Conservation (phyloP, 495 filamentous ascomycete species). For the Penicillium paradoxum region DNA sequence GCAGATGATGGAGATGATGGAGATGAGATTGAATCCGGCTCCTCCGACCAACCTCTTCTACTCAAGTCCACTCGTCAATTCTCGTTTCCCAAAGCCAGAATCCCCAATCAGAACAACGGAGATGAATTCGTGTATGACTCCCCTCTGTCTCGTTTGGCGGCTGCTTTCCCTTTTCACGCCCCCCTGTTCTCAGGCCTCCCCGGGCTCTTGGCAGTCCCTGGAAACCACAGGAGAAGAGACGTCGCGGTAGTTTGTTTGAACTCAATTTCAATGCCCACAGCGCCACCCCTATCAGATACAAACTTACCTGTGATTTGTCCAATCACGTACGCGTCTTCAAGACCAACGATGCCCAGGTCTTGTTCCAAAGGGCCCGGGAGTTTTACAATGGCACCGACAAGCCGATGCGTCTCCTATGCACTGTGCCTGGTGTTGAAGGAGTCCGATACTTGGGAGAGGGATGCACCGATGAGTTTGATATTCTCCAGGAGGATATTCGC, state of each 20-base stretch:
- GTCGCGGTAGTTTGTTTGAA: neutral
- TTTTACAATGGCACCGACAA: constrained; percentile 13
- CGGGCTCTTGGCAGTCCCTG: neutral
- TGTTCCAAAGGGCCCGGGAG: constrained; percentile 20
- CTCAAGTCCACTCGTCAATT: neutral
- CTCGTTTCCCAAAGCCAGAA: neutral
- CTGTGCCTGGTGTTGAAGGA: constrained; percentile 13
- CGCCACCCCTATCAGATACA: neutral
- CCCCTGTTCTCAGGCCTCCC: neutral
- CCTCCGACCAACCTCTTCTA: neutral
- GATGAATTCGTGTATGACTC: neutral
- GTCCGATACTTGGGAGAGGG: constrained; percentile 17
- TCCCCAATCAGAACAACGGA: neutral
- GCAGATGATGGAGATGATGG: neutral
- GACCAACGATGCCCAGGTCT: constrained; percentile 5
- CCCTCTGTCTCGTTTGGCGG: neutral
- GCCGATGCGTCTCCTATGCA: constrained; percentile 11
- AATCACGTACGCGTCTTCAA: constrained; percentile 8
- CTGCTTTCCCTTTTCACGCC: neutral
- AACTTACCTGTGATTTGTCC: neutral
- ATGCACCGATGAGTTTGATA: constrained; percentile 20
- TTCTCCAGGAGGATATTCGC: constrained; percentile 17
- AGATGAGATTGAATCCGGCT: neutral
- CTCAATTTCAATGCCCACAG: neutral
- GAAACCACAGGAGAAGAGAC: neutral